phyloP scores from a whole-genome alignment of 352 stramenopile genomes.

The Globisporangium nodosum region DNA sequence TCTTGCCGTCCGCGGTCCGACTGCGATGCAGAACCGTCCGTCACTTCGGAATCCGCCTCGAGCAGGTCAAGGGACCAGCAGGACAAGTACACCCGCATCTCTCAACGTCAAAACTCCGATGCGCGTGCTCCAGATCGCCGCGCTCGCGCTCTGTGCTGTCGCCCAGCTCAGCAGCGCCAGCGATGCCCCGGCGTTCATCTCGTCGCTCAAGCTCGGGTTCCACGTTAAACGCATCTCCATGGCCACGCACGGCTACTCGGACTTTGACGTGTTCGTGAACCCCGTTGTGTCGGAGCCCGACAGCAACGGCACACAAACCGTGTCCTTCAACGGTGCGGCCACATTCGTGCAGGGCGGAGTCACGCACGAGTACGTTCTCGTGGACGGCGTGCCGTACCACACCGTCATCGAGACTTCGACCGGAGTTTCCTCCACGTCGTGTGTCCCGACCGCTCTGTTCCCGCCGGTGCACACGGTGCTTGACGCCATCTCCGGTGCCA shows the following conservation, averaged over 20 bases:
- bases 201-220: conserved; percentile 34
- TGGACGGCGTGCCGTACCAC: conserved; percentile 30
- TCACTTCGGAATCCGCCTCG: not conserved
- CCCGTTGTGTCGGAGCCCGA: conserved; percentile 18
- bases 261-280: conserved; percentile 41
- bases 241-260: conserved; percentile 35
- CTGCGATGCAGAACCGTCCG: too few relatives aligned
- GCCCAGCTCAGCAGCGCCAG: not conserved
- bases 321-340: conserved; percentile 37
- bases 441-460: conserved; percentile 18
- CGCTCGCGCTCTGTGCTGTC: conserved; percentile 4
- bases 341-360: conserved; percentile 23
- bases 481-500: conserved; percentile 23
- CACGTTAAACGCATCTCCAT: conserved; percentile 47
- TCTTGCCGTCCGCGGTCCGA: not conserved
- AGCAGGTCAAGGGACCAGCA: not conserved
- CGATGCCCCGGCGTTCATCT: conserved; percentile 7
- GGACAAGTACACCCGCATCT: too few relatives aligned
- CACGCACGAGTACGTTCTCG: conserved; percentile 33
- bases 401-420: conserved; percentile 14
- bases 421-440: conserved; percentile 14
- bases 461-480: conserved; percentile 28
- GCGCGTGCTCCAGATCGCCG: not conserved
- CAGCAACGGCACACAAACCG: conserved; percentile 3
- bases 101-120: not conserved